phyloP scores from a whole-genome alignment of 352 stramenopile genomes.

The Globisporangium spinosum region DNA sequence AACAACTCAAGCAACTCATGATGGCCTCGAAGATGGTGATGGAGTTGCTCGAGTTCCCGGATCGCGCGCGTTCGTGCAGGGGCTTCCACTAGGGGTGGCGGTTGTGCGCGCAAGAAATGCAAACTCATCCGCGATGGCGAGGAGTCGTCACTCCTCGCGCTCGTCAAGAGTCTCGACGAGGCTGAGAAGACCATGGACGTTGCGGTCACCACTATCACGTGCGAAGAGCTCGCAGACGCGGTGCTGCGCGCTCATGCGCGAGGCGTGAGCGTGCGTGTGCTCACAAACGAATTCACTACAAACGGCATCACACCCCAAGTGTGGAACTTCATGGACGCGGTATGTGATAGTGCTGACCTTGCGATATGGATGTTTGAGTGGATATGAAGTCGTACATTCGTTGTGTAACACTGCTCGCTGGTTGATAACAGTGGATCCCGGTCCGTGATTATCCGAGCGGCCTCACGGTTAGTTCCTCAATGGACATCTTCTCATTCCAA shows the following conservation, averaged over 20 bases:
- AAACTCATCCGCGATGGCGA: neutral
- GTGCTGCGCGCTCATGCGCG: conserved; percentile 45
- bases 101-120: neutral
- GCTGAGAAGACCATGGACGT: conserved; percentile 50
- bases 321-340: neutral
- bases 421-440: neutral
- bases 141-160: conserved; percentile 32
- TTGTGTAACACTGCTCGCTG: neutral
- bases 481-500: neutral
- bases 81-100: neutral
- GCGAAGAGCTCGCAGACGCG: conserved; percentile 56
- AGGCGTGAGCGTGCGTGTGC: conserved; percentile 48
- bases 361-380: too few species aligned
- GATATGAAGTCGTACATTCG: too few species aligned
- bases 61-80: conserved; percentile 1
- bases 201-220: conserved; percentile 63
- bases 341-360: neutral
- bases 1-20: neutral
- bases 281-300: conserved; percentile 38
- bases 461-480: neutral
- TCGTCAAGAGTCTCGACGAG: conserved; percentile 38
- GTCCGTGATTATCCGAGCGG: neutral
- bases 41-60: conserved; percentile 2
- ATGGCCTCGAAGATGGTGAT: neutral
- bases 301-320: neutral